phyloP scores from a whole-genome alignment of 768 basidiomycete genomes.

The Tubosaeta brunneosetosa region DNA sequence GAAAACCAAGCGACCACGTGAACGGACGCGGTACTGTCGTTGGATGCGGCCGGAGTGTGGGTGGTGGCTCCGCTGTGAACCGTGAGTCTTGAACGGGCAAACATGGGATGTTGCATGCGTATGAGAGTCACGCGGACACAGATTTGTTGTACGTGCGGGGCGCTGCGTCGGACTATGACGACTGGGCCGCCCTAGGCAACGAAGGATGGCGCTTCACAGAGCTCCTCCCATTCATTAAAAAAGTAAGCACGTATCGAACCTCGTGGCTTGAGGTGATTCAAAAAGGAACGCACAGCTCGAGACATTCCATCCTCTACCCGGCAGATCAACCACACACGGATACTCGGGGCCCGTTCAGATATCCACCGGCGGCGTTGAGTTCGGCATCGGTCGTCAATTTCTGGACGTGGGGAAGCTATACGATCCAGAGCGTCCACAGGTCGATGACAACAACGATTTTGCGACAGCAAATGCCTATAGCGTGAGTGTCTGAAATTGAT shows the following conservation, averaged over 20 bases:
- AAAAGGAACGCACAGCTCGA: constrained; percentile 17
- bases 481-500: constrained; percentile 11
- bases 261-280: not conserved
- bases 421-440: constrained; percentile 42
- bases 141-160: too few species aligned
- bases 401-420: constrained; percentile 42
- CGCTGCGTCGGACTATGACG: too few species aligned
- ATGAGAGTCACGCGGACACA: too few species aligned
- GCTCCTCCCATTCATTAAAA: constrained; percentile 50
- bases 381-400: constrained; percentile 36
- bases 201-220: constrained; percentile 57
- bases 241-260: constrained; percentile 32
- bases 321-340: constrained; percentile 30
- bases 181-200: constrained; percentile 20
- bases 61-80: too few species aligned
- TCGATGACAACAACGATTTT: constrained; percentile 49
- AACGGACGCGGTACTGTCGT: too few species aligned
- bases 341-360: constrained; percentile 31
- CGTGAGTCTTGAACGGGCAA: too few species aligned
- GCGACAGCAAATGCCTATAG: constrained; percentile 22
- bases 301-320: constrained; percentile 29
- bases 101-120: too few species aligned
- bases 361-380: constrained; percentile 10
- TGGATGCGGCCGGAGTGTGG: too few species aligned
- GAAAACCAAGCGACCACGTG: too few species aligned